Percentiles rank a stretch among this genome's conserved stretches.
Evolutionary conservation across 2,329 filamentous ascomycete genomes (phyloP).

Genomic region (Ceratocystiopsis brevicomis): DNA sequence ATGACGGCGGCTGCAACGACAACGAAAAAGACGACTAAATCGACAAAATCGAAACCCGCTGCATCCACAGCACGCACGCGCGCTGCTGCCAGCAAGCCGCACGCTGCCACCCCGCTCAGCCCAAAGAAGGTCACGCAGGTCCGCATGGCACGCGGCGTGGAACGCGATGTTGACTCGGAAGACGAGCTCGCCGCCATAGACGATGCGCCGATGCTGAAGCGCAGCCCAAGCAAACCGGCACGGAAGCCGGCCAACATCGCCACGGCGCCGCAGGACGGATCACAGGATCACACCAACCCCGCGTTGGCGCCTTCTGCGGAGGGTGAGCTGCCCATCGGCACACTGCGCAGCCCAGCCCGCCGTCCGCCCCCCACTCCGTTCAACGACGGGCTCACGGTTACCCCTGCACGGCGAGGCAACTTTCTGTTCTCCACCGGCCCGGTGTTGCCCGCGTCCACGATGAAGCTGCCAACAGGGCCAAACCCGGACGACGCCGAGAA

Average conservation of each 20-base stretch:
- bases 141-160: conserved; percentile 21
- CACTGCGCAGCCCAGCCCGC: conserved; percentile 36
- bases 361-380: conserved; percentile 31
- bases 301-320: neutral
- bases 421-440: conserved; percentile 2
- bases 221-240: conserved; percentile 33
- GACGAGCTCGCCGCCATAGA: conserved; percentile 38
- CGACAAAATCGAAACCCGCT: no score
- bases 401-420: conserved; percentile 36
- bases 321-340: conserved; percentile 11
- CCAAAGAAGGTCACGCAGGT: conserved; percentile 47
- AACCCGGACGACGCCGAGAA: neutral
- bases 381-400: conserved; percentile 33
- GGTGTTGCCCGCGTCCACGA: neutral
- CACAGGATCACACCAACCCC: conserved; percentile 11
- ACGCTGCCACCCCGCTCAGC: conserved; percentile 26
- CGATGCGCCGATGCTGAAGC: conserved; percentile 26
- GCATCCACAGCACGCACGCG: neutral
- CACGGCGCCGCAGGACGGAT: conserved; percentile 1
- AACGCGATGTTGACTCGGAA: conserved; percentile 27
- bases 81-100: neutral
- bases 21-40: no score
- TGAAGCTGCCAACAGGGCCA: conserved; percentile 10
- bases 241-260: neutral
- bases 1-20: no score